Evolutionary conservation across 2,329 filamentous ascomycete genomes (phyloP).

Genomic region (Apiospora malaysiana): DNA sequence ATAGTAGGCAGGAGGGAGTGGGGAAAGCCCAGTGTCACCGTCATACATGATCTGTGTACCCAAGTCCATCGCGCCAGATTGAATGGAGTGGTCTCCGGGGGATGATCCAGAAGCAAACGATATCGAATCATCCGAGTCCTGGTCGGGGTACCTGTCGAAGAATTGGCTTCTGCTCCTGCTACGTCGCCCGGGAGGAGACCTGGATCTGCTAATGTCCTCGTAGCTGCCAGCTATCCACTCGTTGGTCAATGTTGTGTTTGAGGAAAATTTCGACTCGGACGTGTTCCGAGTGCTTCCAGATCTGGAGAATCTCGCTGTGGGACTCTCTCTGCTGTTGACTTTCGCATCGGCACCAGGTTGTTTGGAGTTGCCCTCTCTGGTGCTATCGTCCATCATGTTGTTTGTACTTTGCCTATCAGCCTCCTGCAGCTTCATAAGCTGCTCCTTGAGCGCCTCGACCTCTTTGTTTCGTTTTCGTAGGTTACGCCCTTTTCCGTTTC

Average conservation of each 20-base stretch:
- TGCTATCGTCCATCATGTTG: neutral
- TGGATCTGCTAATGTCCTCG: neutral
- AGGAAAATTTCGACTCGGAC: neutral
- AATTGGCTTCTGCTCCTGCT: neutral
- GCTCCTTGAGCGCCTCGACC: neutral
- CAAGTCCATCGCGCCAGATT: neutral
- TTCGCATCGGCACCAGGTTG: neutral
- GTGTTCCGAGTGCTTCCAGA: neutral
- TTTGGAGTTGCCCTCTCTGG: neutral
- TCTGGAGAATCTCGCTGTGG: neutral
- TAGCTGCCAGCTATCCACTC: neutral
- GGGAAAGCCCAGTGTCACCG: neutral
- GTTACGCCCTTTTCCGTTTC: neutral
- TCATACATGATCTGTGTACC: neutral
- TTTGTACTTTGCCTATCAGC: neutral
- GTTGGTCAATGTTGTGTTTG: neutral
- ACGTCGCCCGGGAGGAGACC: neutral
- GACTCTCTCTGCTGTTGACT: neutral
- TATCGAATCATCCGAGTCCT: neutral
- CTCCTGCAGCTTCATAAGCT: neutral
- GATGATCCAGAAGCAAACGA: neutral
- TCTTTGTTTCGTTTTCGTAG: slow-evolving; percentile 10
- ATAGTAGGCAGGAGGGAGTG: neutral
- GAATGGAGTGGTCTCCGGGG: neutral
- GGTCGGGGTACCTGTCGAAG: neutral